These are phyloP conservation scores for Suillus variegatus DNA, from an alignment of 768 basidiomycete species.

Conservation along the genomic window DNA sequence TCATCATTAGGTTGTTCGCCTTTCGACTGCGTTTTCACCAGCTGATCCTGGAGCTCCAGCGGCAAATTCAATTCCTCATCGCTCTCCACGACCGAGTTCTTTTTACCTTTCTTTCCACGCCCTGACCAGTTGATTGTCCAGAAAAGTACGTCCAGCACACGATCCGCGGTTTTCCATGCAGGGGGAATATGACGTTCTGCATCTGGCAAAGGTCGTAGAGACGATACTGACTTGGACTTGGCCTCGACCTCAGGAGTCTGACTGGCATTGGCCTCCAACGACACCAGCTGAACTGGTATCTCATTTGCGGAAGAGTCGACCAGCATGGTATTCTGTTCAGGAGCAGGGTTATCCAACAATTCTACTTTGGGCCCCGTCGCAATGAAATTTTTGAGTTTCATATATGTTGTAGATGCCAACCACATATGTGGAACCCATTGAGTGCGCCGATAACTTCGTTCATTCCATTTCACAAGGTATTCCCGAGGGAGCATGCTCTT, in stretches of 20 bases:
- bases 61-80: conserved; percentile 28
- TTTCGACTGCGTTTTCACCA: conserved; percentile 45
- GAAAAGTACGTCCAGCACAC: conserved; percentile 81
- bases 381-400: conserved; percentile 79
- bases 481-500: conserved; percentile 77
- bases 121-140: conserved; percentile 45
- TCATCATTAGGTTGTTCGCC: conserved; percentile 65
- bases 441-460: conserved; percentile 72
- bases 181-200: conserved; percentile 75
- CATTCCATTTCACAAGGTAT: conserved; percentile 90
- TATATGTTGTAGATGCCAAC: conserved; percentile 67
- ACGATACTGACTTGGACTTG: conserved; percentile 24
- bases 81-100: conserved; percentile 17
- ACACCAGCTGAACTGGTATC: conserved; percentile 18
- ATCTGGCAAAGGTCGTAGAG: conserved; percentile 52
- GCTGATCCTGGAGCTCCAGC: conserved; percentile 25
- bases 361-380: conserved; percentile 65
- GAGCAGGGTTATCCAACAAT: conserved; percentile 52
- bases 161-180: conserved; percentile 88
- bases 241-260: conserved; percentile 34
- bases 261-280: conserved; percentile 46
- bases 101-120: conserved; percentile 22
- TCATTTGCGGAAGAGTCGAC: conserved; percentile 27
- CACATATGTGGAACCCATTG: conserved; percentile 95
- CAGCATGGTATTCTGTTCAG: conserved; percentile 24